A percentile compares a stretch with the other conserved stretches of the same genome.
Evolutionary conservation across 202 grass and related monocot species (phyloP).

Genomic region (Tripidium arundinaceum): DNA sequence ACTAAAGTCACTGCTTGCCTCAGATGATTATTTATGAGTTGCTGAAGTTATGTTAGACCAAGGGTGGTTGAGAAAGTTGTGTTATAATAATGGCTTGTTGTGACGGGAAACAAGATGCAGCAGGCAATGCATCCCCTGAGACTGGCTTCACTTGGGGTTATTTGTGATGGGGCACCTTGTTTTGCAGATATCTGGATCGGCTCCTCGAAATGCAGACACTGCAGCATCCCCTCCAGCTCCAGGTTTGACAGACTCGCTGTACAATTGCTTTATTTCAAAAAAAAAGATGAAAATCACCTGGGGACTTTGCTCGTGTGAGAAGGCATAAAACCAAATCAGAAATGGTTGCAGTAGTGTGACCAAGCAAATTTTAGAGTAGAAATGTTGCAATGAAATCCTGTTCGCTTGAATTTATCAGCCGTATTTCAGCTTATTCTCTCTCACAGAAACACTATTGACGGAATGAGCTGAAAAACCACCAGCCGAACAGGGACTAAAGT

Average conservation of each 20-base stretch:
- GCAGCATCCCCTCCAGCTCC: too few relatives aligned
- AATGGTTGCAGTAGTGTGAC: neutral
- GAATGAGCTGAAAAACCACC: too few relatives aligned
- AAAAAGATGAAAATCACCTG: too few relatives aligned
- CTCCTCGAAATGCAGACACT: constrained; percentile 90
- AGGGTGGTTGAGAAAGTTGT: neutral
- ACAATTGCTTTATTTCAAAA: too few relatives aligned
- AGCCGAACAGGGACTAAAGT: too few relatives aligned
- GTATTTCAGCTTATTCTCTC: too few relatives aligned
- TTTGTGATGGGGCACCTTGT: neutral
- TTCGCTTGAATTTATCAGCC: too few relatives aligned
- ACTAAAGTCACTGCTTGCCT: neutral
- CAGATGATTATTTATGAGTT: neutral
- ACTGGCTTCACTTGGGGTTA: neutral
- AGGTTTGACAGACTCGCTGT: too few relatives aligned
- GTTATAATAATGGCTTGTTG: neutral
- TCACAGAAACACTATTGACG: too few relatives aligned
- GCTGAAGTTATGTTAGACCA: neutral
- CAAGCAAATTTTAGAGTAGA: neutral
- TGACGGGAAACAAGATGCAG: neutral
- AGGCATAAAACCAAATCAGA: neutral
- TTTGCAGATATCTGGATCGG: constrained; percentile 64
- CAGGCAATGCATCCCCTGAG: neutral
- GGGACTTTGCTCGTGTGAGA: too few relatives aligned
- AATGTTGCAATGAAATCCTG: neutral